Base-by-base conservation (phyloP, 352 stramenopile species). In the Pythium insidiosum region DNA sequence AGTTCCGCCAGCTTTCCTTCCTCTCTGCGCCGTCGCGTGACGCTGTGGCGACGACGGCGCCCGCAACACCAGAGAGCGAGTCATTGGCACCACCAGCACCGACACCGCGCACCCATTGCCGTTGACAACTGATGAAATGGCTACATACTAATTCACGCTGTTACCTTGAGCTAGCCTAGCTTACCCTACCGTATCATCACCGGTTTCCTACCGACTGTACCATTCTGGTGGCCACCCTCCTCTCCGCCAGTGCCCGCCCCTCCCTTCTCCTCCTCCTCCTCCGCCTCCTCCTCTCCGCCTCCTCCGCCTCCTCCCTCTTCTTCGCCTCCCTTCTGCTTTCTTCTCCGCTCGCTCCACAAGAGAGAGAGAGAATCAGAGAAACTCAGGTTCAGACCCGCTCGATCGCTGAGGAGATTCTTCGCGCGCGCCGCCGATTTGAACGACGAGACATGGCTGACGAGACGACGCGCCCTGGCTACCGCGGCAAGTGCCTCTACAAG, bases 401-500 rank as follows among this genome's bases (percentile, higher is more conserved):
- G 25, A 23, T 21, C 34, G 10, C 34, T 39, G 12, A 20, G 34
- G 15, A 15, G 9, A 13, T 33, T 58, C 45, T 53, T 53, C 43
- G 51, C 50, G 51, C 51, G 50, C 33, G 24, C 13, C 3, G 26
- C 11, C 20, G 36, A 51, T 52, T 45, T 61, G 53, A 55, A 54
- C 45, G 15, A 15, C 16, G n/a, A 22, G 24, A 22, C 5, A 44
- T 38, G 19, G 29, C 42, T 12, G 44, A 37, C 34, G 35, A 43
- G 24, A 19, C 38, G 16, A 33, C 23, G 47, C 67, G 61, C 9
- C 42, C 56, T 21, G 58, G 64, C 44, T 89, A 72, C 60, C 70
- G 80, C 42, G 80, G 80, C 45, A 80, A 81, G 40, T 93, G 80
- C 37, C 66, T 85, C 37, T 93, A 93, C 68, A 93, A 93, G 64